Evolutionary conservation across 2,329 filamentous ascomycete species (phyloP).

Genomic region (Alternaria triticina): DNA sequence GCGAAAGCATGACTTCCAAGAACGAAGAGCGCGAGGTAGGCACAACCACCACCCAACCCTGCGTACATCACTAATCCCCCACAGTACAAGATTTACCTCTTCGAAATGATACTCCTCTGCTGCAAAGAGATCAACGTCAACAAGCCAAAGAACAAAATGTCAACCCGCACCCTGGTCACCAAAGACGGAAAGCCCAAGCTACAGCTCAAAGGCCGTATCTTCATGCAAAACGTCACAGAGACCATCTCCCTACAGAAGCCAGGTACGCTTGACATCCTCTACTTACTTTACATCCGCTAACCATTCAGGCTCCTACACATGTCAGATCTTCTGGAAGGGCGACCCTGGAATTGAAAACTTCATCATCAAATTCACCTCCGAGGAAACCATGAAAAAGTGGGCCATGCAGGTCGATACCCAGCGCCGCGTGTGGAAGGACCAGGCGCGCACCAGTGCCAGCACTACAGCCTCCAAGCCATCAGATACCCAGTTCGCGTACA

Average conservation of each 20-base stretch:
- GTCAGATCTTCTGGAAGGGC: slow-evolving; percentile 99
- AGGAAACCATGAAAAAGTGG: slow-evolving; percentile 95
- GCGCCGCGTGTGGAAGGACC: slow-evolving; percentile 60
- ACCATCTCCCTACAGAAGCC: slow-evolving; percentile 87
- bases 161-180: slow-evolving; percentile 72
- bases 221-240: slow-evolving; percentile 98
- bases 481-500: slow-evolving; percentile 79
- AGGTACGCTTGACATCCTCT: slow-evolving; percentile 62
- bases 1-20: slow-evolving; percentile 72
- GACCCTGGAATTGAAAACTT: slow-evolving; percentile 96
- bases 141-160: slow-evolving; percentile 74
- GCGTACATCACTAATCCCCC: slow-evolving; percentile 12
- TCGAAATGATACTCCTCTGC: slow-evolving; percentile 92
- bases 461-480: slow-evolving; percentile 60
- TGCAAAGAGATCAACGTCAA: slow-evolving; percentile 92
- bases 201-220: slow-evolving; percentile 95
- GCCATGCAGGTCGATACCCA: slow-evolving; percentile 78
- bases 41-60: slow-evolving; percentile 12
- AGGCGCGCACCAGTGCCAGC: slow-evolving; percentile 59
- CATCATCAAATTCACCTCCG: slow-evolving; percentile 88
- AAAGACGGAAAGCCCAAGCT: slow-evolving; percentile 77
- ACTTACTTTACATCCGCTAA: background rate
- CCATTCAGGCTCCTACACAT: slow-evolving; percentile 79
- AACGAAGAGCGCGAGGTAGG: slow-evolving; percentile 89
- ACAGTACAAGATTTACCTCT: slow-evolving; percentile 96